These are phyloP conservation scores for Leccinellum luteum DNA, from an alignment of 768 basidiomycete genomes.

Conservation along the genomic window DNA sequence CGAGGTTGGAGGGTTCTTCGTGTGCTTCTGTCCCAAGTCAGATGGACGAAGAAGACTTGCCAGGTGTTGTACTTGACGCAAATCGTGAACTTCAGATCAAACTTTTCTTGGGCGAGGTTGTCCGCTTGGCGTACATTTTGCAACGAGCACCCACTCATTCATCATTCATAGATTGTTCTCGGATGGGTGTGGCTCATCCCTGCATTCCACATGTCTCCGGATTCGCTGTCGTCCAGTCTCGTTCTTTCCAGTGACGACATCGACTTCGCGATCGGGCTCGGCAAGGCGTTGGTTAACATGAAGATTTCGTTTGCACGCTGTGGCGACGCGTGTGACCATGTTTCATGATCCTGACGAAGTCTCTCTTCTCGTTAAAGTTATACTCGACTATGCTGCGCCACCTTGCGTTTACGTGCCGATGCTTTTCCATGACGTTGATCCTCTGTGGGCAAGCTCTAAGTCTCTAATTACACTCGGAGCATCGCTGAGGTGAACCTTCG, in stretches of 20 bases:
- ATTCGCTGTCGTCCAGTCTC: constrained; percentile 37
- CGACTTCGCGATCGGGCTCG: constrained; percentile 78
- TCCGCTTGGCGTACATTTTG: constrained; percentile 6
- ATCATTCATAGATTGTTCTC: constrained; percentile 55
- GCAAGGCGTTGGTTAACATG: constrained; percentile 62
- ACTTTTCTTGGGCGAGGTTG: constrained; percentile 71
- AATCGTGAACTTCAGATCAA: constrained; percentile 68
- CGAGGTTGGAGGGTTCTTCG: constrained; percentile 1
- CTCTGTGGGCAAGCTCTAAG: neutral
- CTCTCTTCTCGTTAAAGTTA: neutral
- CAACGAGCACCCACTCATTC: neutral
- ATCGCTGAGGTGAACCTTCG: too few species aligned
- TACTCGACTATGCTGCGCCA: neutral
- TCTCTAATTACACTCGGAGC: neutral
- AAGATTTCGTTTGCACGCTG: constrained; percentile 57
- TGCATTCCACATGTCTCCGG: constrained; percentile 69
- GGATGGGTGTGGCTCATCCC: constrained; percentile 90
- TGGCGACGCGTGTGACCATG: constrained; percentile 1
- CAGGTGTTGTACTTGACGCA: constrained; percentile 60
- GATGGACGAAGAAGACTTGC: constrained; percentile 10
- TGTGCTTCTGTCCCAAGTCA: neutral
- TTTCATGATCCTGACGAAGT: neutral
- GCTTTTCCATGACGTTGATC: neutral
- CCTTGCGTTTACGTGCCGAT: neutral
- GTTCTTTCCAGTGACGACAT: constrained; percentile 58